phyloP scores from a whole-genome alignment of 306 rosid species.

The Corylus heterophylla region DNA sequence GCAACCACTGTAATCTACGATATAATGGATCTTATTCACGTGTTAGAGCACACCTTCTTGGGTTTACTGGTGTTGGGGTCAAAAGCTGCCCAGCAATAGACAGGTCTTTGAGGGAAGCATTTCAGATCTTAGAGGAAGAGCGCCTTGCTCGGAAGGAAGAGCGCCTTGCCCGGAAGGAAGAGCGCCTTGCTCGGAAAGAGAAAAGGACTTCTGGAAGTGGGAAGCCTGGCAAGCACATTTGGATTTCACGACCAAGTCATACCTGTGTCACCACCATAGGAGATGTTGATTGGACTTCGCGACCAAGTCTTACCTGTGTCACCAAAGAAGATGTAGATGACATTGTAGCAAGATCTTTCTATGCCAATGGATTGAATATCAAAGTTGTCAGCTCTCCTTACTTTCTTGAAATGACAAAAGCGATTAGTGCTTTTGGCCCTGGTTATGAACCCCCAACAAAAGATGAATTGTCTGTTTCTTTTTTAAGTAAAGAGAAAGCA shows the following conservation, averaged over 20 bases:
- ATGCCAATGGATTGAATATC: slow-evolving; percentile 45
- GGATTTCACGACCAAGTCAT: slow-evolving; percentile 33
- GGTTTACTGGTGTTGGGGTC: slow-evolving; percentile 60
- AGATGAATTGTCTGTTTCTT: slow-evolving; percentile 43
- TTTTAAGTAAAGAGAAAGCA: slow-evolving; percentile 51
- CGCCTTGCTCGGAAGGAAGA: slow-evolving; percentile 43
- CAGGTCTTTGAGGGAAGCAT: slow-evolving; percentile 45
- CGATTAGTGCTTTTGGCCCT: slow-evolving; percentile 50
- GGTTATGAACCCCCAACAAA: slow-evolving; percentile 49
- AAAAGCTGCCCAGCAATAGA: slow-evolving; percentile 59
- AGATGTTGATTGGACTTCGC: slow-evolving; percentile 41
- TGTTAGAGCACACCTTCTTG: slow-evolving; percentile 66
- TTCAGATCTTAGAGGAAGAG: slow-evolving; percentile 55
- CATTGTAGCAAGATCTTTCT: slow-evolving; percentile 51
- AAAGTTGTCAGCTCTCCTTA: slow-evolving; percentile 45
- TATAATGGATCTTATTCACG: slow-evolving; percentile 67
- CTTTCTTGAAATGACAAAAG: slow-evolving; percentile 52
- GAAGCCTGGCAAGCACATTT: slow-evolving; percentile 41
- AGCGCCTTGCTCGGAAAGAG: slow-evolving; percentile 40
- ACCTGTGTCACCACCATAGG: slow-evolving; percentile 41
- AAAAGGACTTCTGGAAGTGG: slow-evolving; percentile 40
- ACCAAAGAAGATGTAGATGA: slow-evolving; percentile 58
- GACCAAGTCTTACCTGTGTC: slow-evolving; percentile 31
- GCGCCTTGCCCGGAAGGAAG: slow-evolving; percentile 39
- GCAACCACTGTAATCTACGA: slow-evolving; percentile 59